A percentile compares a stretch with the other conserved stretches of the same genome.
phyloP scores from a whole-genome alignment of 495 filamentous ascomycete genomes.

The Aspergillus diversus region DNA sequence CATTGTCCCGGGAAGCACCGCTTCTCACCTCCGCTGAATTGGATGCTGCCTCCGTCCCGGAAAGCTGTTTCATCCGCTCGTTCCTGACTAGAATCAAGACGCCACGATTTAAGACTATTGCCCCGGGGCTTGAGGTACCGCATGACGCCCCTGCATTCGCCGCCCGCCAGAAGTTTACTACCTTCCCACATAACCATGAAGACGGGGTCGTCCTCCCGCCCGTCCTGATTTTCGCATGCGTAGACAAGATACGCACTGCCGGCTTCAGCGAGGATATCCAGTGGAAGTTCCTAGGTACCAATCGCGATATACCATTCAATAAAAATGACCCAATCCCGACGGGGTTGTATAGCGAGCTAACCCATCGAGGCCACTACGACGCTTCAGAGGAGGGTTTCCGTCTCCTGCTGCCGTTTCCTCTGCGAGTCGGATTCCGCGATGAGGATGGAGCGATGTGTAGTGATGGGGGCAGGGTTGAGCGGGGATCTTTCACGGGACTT shows the following conservation, averaged over 20 bases:
- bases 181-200: background rate
- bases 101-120: background rate
- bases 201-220: background rate
- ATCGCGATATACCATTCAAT: background rate
- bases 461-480: slow-evolving; percentile 1
- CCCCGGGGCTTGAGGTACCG: background rate
- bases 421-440: background rate
- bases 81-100: background rate
- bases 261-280: slow-evolving; percentile 5
- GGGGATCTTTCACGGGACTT: background rate
- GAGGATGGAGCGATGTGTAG: slow-evolving; percentile 4
- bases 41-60: slow-evolving; percentile 1
- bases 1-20: background rate
- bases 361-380: background rate
- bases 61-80: slow-evolving; percentile 2
- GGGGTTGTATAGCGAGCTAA: background rate
- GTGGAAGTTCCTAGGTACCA: slow-evolving; percentile 3
- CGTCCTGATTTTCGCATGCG: background rate
- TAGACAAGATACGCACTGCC: background rate
- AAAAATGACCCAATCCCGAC: background rate
- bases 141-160: background rate
- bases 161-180: slow-evolving; percentile 3
- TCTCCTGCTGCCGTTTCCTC: background rate
- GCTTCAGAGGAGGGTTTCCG: background rate
- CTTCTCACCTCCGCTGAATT: background rate